Conservation (phyloP, 768 basidiomycete genomes). For the Cubamyces sp. region DNA sequence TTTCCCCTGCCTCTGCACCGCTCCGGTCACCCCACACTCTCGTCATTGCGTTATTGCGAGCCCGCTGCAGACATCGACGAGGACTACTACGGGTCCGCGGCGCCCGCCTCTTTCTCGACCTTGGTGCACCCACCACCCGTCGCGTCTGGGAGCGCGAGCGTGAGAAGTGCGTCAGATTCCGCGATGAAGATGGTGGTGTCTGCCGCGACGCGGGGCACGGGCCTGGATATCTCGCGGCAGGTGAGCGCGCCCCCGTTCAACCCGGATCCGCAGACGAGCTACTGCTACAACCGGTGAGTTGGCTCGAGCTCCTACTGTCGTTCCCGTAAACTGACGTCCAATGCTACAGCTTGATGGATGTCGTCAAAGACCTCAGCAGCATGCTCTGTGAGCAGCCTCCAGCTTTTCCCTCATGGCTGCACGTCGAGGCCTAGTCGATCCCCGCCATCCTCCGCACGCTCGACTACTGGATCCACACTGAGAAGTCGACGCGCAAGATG, state of each 20-base stretch:
- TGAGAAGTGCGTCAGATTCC: background rate
- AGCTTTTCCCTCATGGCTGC: conserved; percentile 23
- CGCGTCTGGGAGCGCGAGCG: background rate
- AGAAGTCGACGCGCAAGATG: conserved; percentile 9
- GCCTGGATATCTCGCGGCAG: conserved; percentile 30
- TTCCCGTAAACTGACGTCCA: background rate
- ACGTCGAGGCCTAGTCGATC: conserved; percentile 19
- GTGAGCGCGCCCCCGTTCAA: conserved; percentile 37
- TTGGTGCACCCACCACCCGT: conserved; percentile 5
- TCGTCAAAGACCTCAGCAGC: conserved; percentile 3
- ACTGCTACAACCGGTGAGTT: conserved; percentile 13
- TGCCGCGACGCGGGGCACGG: background rate
- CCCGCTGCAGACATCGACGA: conserved; percentile 21
- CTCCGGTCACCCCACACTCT: background rate
- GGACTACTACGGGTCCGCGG: conserved; percentile 37
- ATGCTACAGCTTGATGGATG: conserved; percentile 7
- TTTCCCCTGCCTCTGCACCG: background rate
- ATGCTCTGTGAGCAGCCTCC: conserved; percentile 12
- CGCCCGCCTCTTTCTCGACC: no score
- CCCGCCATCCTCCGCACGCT: background rate
- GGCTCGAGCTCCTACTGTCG: background rate
- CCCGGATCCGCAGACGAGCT: conserved; percentile 32
- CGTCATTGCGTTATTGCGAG: conserved; percentile 6
- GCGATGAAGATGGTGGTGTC: background rate
- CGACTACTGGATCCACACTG: background rate